Base-by-base conservation (phyloP, 2,329 filamentous ascomycete species). In the Fragosphaeria purpurea region DNA sequence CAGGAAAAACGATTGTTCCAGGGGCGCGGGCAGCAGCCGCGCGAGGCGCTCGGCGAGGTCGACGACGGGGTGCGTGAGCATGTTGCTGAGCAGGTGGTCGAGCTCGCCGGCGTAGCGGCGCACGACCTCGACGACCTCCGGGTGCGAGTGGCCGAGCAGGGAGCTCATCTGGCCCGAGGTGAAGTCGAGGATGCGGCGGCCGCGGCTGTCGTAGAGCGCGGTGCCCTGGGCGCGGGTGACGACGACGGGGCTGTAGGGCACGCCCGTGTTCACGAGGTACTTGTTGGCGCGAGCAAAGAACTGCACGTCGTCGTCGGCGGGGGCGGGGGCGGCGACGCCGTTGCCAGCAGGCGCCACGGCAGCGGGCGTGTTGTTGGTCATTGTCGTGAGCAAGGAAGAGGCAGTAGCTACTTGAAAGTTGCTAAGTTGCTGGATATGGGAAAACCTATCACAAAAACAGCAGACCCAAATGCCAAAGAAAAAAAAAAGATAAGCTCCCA, bases 101-200 rank as follows among this genome's bases (percentile, higher is more conserved):
- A 82, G 69, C 33, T 71, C 60, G 0, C 61, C 65, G 4, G 72
- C 71, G 53, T 77, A 66, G 4, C 70, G 57, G 32, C 66, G 62
- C 6, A 80, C 69, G 0, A 73, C 71, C 31, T 72, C 59, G 7
- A 79, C 76, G 45, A 81, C 76, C 53, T 82, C 77, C 0, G 76
- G 74, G 53, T 81, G 72, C 0, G 69, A 72, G 57, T 82, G 78
- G 3, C 77, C 77, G 0, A 82, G 65, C 0, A 81, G 66, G 6
- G 70, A 78, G 50, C 68, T 73, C 76, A 80, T 80, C 56, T 82
- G 77, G 22, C 77, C 76, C 0, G 76, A 80, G 1, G 76, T 80
- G 56, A 73, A 81, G 61, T 81, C 77, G 3, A 81, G 67, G 50
- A 79, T 74, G 43, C 66, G 61, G 11, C 68, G 66, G 13, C 67